Evolutionary conservation across 2,329 filamentous ascomycete genomes (phyloP).

Genomic region (Aspergillus sojae): DNA sequence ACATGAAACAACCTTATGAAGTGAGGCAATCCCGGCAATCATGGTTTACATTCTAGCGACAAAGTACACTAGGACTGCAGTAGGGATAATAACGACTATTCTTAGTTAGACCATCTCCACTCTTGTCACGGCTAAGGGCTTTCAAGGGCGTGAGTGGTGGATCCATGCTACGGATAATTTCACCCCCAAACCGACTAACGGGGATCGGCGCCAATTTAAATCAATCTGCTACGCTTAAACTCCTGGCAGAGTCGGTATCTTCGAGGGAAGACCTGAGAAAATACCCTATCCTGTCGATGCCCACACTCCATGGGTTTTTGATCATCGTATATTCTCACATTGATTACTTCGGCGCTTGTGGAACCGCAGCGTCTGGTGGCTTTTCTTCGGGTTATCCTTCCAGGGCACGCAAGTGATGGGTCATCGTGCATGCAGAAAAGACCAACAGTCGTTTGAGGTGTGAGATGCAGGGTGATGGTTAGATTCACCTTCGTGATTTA

Average conservation of each 20-base stretch:
- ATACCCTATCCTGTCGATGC: background rate
- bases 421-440: background rate
- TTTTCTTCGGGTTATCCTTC: background rate
- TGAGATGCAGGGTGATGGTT: background rate
- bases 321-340: background rate
- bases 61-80: background rate
- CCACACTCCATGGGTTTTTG: too few species aligned
- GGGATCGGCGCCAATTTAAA: slow-evolving; percentile 4
- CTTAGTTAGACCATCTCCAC: background rate
- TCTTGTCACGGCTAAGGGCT: background rate
- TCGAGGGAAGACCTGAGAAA: background rate
- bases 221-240: slow-evolving; percentile 3
- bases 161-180: background rate
- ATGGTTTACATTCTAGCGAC: background rate
- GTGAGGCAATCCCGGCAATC: background rate
- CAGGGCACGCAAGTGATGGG: background rate
- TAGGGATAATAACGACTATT: background rate
- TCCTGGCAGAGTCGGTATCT: background rate
- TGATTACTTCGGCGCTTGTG: slow-evolving; percentile 1
- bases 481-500: background rate
- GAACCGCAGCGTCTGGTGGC: background rate
- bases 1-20: background rate
- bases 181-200: background rate
- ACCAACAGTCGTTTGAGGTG: background rate
- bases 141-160: background rate